Percentiles rank a stretch among this genome's conserved stretches.
phyloP scores from a whole-genome alignment of 2,329 filamentous ascomycete species.

The Mycosphaerelloides madeirae region DNA sequence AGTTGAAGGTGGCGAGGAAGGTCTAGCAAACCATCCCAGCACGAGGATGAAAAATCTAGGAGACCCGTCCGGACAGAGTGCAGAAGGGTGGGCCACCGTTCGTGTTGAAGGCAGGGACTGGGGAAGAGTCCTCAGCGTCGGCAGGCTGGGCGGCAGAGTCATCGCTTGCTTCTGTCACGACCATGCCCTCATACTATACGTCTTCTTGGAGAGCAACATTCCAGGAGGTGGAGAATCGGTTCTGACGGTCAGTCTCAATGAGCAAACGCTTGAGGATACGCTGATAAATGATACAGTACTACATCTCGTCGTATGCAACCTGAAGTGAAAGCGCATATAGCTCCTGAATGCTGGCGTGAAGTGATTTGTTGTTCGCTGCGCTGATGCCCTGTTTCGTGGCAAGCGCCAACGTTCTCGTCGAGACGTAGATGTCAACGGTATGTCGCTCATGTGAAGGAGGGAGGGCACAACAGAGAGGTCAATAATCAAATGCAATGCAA shows the following conservation, averaged over 20 bases:
- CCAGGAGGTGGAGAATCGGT: constrained; percentile 67
- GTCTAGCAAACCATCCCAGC: constrained; percentile 73
- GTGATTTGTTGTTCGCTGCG: neutral
- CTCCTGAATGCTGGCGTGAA: neutral
- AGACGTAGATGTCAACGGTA: neutral
- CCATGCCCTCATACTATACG: constrained; percentile 75
- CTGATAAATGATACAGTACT: constrained; percentile 44
- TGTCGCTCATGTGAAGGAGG: too few species aligned
- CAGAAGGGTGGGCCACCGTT: constrained; percentile 82
- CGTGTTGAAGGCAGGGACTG: constrained; percentile 91
- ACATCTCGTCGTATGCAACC: constrained; percentile 50
- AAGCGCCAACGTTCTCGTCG: neutral
- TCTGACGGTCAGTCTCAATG: constrained; percentile 64
- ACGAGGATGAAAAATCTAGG: constrained; percentile 64
- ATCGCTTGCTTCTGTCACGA: constrained; percentile 86
- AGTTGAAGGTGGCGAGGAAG: constrained; percentile 60
- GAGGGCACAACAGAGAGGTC: too few species aligned
- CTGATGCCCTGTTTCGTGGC: too few species aligned
- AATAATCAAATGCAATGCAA: too few species aligned
- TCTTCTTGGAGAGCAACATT: constrained; percentile 70
- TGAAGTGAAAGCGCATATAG: constrained; percentile 6
- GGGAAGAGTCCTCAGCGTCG: constrained; percentile 90
- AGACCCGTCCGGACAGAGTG: constrained; percentile 58
- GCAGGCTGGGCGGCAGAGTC: constrained; percentile 79
- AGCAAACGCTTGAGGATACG: neutral